A percentile compares a stretch with the other conserved stretches of the same genome.
These are phyloP conservation scores for Alternaria gaisen DNA, from an alignment of 2,329 filamentous ascomycete species.

Conservation along the genomic window DNA sequence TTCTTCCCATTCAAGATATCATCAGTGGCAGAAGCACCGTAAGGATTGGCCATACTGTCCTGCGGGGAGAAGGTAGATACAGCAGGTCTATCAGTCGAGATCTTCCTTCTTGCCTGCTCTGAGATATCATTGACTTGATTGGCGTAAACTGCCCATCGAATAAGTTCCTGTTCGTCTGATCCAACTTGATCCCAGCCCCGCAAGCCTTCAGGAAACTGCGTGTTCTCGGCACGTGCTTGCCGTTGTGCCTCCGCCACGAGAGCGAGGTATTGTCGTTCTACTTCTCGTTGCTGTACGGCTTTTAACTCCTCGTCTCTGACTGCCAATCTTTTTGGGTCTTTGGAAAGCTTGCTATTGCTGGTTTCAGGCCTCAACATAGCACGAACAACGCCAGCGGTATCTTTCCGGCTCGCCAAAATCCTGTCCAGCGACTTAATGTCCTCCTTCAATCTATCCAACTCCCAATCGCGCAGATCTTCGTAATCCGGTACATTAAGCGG, in stretches of 20 bases:
- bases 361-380: accelerated
- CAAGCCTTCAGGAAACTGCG: neutral
- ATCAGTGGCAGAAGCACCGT: neutral
- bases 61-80: neutral
- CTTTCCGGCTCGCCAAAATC: neutral
- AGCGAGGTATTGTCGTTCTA: neutral
- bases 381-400: neutral
- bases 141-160: neutral
- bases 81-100: neutral
- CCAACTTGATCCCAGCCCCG: neutral
- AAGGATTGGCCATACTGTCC: neutral
- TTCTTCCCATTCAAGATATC: neutral
- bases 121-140: neutral
- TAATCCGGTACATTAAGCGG: neutral
- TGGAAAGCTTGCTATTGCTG: neutral
- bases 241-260: neutral
- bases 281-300: neutral
- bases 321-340: neutral
- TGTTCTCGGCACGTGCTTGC: neutral
- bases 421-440: neutral
- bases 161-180: neutral
- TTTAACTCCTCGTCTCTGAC: neutral
- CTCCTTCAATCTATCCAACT: neutral
- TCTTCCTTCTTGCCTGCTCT: neutral
- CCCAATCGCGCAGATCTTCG: neutral